Evolutionary conservation across 768 basidiomycete species (phyloP), one percentile per base, ranked within the genome.

Genomic region (Phanerodontia chrysosporium): DNA sequence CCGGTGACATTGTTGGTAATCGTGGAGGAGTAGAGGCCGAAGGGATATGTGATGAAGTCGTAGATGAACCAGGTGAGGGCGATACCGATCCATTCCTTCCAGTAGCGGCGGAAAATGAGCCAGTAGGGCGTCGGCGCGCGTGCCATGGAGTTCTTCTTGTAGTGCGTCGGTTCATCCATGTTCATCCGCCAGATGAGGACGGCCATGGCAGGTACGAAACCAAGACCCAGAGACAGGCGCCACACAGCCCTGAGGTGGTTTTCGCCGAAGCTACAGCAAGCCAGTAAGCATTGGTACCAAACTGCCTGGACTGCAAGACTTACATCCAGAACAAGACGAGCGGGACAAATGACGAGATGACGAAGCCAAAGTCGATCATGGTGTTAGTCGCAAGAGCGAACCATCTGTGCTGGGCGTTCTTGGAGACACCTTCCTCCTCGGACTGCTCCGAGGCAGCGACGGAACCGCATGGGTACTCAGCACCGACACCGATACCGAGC

Each of bases 361-460:
- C 90, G 68, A 92, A 92, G 42, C 90, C 90, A 58, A 85, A 73
- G 68, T 92, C 94, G 65, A 94, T 92, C 93, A 94, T 94, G 5
- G 79, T 71, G 18, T 45, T 97, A 8, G 95, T 96, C 14, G 95
- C 91, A 28, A 92, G 80, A 5, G 89, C 85, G 67, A 97, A 88
- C 84, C 93, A 92, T 54, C 87, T 75, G 70, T 95, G 89, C 67
- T 93, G 95, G 4, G 89, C 81, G 55, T 85, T 85, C 73, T 90
- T 92, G 64, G 72, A 78, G 65, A 96, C 87, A 9, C 82, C 83
- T 9, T 83, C 78, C 70, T 91, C 89, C 70, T 97, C 95, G 2
- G 92, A 90, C 66, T 93, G 90, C 67, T 97, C 95, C 1, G 91
- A 88, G 7, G 88, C 89, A 4, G 92, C 90, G 16, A 94, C 91